Evolutionary conservation across 306 rosid genomes (phyloP), one percentile per base, ranked within the genome.

Genomic region (Inga oerstediana): DNA sequence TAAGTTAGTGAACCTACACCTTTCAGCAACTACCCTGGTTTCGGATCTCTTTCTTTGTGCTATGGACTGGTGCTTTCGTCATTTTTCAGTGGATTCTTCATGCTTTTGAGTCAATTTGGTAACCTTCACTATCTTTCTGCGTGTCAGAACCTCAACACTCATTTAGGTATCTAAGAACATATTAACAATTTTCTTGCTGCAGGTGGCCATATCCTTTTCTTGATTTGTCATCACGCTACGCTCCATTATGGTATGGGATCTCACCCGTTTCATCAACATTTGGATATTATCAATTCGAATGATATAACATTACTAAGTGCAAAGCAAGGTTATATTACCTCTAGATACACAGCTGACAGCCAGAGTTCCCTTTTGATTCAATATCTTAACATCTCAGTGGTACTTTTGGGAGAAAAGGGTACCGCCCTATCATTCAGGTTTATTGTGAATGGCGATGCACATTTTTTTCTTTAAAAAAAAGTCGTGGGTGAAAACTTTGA

Each of bases 171-270:
- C 37, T 59, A 34, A 20, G 45, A 83, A 75, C 46, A 68, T 19
- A 15, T 44, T 84, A 68, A 78, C 22, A 24, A 48, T 78, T 73
- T 89, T 85, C 62, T 67, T 81, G 3, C n/a, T 72, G 41, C 90
- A 93, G 98, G 92, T 92, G 98, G 97, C 98, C 97, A 34, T 91
- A 93, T 85, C 97, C 97, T 30, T 90, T 93, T 86, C 97, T 95
- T 75, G 93, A 93, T 87, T 84, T 90, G 89, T 87, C 95, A 10
- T 92, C 86, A n/a, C 86, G 89, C 16, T 79, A 65, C 79, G 89
- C 97, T 81, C 98, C 97, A 8, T 7, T 87, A 19, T 92, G 98
- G 98, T 95, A 89, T 14, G 89, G 4, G 45, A 44, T 80, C 80
- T 86, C 76, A 76, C 68, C 35, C 76, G 16, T 39, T 17, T 45